Conservation (phyloP, 1,284 basidiomycete species). For the Pascua guehoae region DNA sequence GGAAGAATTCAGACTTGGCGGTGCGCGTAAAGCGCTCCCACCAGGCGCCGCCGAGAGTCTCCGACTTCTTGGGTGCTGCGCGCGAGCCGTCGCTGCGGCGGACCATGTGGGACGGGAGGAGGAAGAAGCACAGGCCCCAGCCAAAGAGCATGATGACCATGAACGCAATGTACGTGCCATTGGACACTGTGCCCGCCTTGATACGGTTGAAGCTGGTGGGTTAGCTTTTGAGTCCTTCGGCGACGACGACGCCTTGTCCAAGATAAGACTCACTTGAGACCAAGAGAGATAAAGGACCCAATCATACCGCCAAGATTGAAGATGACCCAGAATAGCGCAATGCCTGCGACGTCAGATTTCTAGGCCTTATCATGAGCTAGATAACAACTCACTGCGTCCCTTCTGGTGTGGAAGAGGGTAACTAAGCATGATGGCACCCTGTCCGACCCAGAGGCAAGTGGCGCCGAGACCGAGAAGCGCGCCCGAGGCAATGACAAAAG, state of each 20-base stretch:
- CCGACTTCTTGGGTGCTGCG: conserved; percentile 4
- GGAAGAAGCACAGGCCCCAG: conserved; percentile 12
- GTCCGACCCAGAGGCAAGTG: conserved; percentile 78
- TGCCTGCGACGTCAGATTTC: conserved; percentile 49
- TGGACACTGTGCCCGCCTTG: conserved; percentile 17
- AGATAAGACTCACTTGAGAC: conserved; percentile 27
- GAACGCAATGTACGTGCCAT: conserved; percentile 21
- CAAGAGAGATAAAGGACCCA: conserved; percentile 63
- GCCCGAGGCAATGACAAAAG: conserved; percentile 70
- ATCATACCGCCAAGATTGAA: conserved; percentile 71
- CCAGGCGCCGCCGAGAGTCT: conserved; percentile 1
- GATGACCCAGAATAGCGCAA: conserved; percentile 71
- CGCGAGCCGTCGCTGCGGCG: conserved; percentile 16
- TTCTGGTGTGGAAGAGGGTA: conserved; percentile 73
- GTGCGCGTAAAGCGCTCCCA: conserved; percentile 6
- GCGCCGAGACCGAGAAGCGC: conserved; percentile 79
- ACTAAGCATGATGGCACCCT: conserved; percentile 76
- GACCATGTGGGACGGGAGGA: conserved; percentile 16
- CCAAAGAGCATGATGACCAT: conserved; percentile 25
- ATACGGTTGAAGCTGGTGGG: conserved; percentile 43
- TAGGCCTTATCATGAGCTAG: no score
- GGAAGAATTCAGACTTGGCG: conserved; percentile 12
- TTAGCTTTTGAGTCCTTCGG: conserved; percentile 32
- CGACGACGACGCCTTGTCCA: not conserved
- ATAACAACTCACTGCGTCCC: conserved; percentile 50